Percentiles rank a stretch among this genome's conserved stretches.
Evolutionary conservation across 2,329 filamentous ascomycete species (phyloP).

Genomic region (Pseudopyrenochaeta lycopersici): DNA sequence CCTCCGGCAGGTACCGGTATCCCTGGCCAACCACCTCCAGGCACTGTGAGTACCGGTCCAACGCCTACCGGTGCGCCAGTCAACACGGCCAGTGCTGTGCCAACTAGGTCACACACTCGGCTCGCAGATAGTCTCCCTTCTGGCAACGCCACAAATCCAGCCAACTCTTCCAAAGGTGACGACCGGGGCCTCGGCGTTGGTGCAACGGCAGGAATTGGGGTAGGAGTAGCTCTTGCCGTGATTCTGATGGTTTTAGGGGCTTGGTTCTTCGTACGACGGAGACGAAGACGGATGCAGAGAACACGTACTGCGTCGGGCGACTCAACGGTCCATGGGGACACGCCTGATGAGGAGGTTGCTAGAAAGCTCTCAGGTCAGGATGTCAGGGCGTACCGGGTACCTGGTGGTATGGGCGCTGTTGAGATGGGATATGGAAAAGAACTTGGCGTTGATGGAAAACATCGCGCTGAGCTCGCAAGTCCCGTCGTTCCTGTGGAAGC

Average conservation of each 20-base stretch:
- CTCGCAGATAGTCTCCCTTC: conserved; percentile 7
- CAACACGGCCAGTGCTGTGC: background rate
- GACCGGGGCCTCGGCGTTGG: conserved; percentile 12
- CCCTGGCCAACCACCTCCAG: background rate
- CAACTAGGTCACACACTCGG: conserved; percentile 5
- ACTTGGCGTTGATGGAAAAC: conserved; percentile 7
- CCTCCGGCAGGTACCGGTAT: background rate
- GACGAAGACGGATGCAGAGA: conserved; percentile 3
- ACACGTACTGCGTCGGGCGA: conserved; percentile 6
- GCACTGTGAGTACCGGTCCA: background rate
- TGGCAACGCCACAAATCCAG: background rate
- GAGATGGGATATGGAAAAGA: background rate
- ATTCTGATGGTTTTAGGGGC: conserved; percentile 16
- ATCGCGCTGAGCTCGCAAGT: conserved; percentile 18
- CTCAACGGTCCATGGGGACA: background rate
- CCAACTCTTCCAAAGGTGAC: background rate
- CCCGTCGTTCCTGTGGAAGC: conserved; percentile 13
- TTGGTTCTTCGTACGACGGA: conserved; percentile 22
- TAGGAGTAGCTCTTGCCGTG: conserved; percentile 20
- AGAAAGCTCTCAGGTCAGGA: conserved; percentile 7
- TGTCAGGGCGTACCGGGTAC: conserved; percentile 6
- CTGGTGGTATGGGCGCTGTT: background rate
- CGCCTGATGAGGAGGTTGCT: conserved; percentile 23
- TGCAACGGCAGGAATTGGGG: conserved; percentile 25
- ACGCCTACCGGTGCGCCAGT: background rate